Conservation (phyloP, 2,329 filamentous ascomycete species). For the Sarocladium oryzae region DNA sequence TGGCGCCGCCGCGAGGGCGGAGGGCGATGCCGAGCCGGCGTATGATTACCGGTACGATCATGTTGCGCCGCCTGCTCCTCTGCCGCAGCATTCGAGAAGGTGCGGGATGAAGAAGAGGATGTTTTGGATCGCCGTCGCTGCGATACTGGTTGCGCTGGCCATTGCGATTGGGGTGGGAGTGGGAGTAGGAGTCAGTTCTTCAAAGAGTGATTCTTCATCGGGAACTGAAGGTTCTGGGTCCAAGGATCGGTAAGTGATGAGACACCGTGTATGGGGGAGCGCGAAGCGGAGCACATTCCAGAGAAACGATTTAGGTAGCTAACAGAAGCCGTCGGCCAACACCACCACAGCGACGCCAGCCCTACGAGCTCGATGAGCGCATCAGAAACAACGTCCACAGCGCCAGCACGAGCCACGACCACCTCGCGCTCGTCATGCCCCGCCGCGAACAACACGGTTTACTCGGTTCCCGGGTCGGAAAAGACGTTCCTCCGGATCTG, state of each 20-base stretch:
- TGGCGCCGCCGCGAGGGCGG: no score
- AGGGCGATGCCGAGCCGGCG: background rate
- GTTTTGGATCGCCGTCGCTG: slow-evolving; percentile 29
- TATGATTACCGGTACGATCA: slow-evolving; percentile 21
- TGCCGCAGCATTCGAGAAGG: slow-evolving; percentile 15
- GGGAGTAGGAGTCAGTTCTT: slow-evolving; percentile 12
- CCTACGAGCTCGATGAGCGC: slow-evolving; percentile 13
- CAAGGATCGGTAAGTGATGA: slow-evolving; percentile 4
- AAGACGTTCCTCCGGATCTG: slow-evolving; percentile 37
- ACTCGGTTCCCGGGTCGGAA: slow-evolving; percentile 31
- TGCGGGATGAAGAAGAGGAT: slow-evolving; percentile 22
- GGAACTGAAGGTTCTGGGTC: background rate
- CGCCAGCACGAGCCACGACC: slow-evolving; percentile 15
- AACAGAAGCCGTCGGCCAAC: no score
- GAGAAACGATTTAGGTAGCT: background rate
- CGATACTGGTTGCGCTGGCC: slow-evolving; percentile 29
- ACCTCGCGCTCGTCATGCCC: slow-evolving; percentile 31
- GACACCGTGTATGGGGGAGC: background rate
- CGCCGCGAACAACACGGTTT: slow-evolving; percentile 36
- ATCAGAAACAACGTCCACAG: slow-evolving; percentile 12
- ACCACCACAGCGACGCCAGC: background rate
- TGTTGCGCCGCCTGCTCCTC: slow-evolving; percentile 17
- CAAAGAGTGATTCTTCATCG: slow-evolving; percentile 8
- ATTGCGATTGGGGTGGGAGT: slow-evolving; percentile 35
- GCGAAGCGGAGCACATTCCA: background rate